phyloP scores from a whole-genome alignment of 164 flowering plant genomes.

The Vitis rotundifolia region DNA sequence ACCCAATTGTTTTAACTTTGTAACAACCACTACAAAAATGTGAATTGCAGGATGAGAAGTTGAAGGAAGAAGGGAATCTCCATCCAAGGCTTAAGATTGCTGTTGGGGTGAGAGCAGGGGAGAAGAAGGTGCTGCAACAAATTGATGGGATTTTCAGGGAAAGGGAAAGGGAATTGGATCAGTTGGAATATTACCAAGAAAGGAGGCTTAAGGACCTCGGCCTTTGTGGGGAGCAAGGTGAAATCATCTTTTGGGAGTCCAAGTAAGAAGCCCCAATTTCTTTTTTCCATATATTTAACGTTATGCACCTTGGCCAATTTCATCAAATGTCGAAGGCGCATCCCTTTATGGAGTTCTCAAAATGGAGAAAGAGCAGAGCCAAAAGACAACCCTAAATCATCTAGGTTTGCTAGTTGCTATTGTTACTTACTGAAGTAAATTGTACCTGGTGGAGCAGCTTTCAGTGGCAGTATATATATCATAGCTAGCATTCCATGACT shows the following conservation, averaged over 20 bases:
- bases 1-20: background rate
- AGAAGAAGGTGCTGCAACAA: constrained; percentile 79
- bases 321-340: too few species aligned
- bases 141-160: constrained; percentile 61
- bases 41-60: constrained; percentile 65
- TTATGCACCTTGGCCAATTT: too few species aligned
- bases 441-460: background rate
- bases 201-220: constrained; percentile 90
- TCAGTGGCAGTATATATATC: background rate
- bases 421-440: too few species aligned
- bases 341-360: background rate
- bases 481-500: too few species aligned
- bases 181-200: constrained; percentile 85
- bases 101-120: constrained; percentile 75
- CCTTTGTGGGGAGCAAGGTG: constrained; percentile 87
- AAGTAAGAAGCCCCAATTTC: constrained; percentile 30
- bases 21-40: background rate
- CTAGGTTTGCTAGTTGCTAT: too few species aligned
- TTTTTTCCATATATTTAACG: background rate
- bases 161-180: constrained; percentile 63
- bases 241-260: constrained; percentile 83
- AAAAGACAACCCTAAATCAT: background rate
- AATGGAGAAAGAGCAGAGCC: background rate
- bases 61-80: constrained; percentile 46
- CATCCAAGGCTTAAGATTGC: constrained; percentile 62